These are phyloP conservation scores for Epichloe sibirici DNA, from an alignment of 2,329 filamentous ascomycete species.

Conservation along the genomic window DNA sequence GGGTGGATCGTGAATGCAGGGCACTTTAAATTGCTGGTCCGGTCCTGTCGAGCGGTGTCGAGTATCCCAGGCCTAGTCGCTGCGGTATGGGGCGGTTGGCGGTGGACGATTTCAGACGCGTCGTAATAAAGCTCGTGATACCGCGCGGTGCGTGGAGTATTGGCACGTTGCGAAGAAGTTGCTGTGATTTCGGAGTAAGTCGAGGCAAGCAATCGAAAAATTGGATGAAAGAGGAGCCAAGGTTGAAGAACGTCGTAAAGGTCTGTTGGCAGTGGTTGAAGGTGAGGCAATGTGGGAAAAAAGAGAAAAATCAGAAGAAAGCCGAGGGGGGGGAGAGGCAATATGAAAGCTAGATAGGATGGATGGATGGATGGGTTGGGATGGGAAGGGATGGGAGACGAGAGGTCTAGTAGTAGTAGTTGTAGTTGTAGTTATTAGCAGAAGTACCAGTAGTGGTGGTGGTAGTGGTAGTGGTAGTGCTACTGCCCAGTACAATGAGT, in stretches of 20 bases:
- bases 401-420: conserved; percentile 2
- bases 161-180: not conserved
- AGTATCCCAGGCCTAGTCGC: not conserved
- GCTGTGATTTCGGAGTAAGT: not conserved
- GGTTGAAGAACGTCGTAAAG: not conserved
- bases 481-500: not conserved
- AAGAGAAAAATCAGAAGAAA: not conserved
- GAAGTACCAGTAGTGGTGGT: not conserved
- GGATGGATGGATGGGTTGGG: not conserved
- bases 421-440: not conserved
- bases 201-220: not conserved
- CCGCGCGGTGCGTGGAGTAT: not conserved
- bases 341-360: conserved; percentile 5
- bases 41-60: not conserved
- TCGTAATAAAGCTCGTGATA: not conserved
- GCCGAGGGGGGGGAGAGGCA: not conserved
- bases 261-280: not conserved
- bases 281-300: not conserved
- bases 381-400: conserved; percentile 4
- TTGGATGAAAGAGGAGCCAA: not conserved
- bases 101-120: conserved; percentile 4
- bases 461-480: not conserved
- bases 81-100: conserved; percentile 1
- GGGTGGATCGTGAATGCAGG: conserved; percentile 5
- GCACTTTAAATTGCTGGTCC: not conserved